phyloP scores from a whole-genome alignment of 495 filamentous ascomycete genomes.

The Neurospora hispaniola region DNA sequence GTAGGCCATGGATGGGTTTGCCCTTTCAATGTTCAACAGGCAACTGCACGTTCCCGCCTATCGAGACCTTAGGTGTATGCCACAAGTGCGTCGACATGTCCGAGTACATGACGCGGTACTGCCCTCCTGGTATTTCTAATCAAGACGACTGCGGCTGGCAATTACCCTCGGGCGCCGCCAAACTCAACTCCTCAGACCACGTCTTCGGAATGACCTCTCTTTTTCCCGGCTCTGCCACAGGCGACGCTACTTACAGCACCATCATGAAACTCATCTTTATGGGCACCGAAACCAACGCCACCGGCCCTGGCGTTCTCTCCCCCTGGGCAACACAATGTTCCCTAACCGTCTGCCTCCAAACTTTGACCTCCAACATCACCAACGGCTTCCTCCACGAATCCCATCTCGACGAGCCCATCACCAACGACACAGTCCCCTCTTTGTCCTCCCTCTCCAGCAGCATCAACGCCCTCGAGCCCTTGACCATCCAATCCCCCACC shows the following conservation, averaged over 20 bases:
- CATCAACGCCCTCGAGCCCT: not conserved
- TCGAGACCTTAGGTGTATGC: constrained; percentile 21
- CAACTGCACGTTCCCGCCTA: constrained; percentile 20
- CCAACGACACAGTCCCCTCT: constrained; percentile 8
- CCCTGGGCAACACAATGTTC: constrained; percentile 17
- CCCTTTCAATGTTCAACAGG: constrained; percentile 18
- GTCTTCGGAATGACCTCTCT: constrained; percentile 20
- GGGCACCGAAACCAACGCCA: constrained; percentile 12
- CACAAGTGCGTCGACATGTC: constrained; percentile 19
- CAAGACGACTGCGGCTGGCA: constrained; percentile 13
- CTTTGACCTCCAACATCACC: not conserved
- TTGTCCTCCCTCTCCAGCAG: not conserved
- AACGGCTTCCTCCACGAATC: constrained; percentile 13
- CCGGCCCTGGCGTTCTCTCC: not conserved
- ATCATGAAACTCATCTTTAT: constrained; percentile 21
- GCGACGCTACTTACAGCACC: constrained; percentile 15
- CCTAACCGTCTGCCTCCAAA: constrained; percentile 13
- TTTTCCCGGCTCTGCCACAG: constrained; percentile 6
- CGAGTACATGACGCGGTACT: constrained; percentile 15
- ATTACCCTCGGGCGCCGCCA: constrained; percentile 12
- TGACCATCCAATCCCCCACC: constrained; percentile 5
- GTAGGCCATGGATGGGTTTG: constrained; percentile 9
- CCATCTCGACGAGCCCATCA: not conserved
- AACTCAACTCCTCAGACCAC: constrained; percentile 7
- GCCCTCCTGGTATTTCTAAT: not conserved